Evolutionary conservation across 805 yeast genomes (phyloP).

Genomic region (Pichia cabralensis): DNA sequence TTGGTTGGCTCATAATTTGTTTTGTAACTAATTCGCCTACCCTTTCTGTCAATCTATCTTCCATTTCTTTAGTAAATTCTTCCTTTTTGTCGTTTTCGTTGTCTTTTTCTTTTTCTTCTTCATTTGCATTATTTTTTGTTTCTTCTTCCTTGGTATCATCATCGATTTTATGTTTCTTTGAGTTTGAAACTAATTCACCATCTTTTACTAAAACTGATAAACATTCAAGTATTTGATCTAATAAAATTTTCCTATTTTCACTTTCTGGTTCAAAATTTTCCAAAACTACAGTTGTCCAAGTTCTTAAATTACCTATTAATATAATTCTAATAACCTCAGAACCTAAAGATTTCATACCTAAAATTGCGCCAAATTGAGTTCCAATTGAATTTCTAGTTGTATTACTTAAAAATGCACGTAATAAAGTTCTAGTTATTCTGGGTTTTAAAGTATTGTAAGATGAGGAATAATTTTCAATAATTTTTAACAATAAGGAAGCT

Average conservation of each 20-base stretch:
- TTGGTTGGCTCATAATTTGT: conserved; percentile 35
- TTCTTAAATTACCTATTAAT: conserved; percentile 71
- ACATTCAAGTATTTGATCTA: conserved; percentile 47
- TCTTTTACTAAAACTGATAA: conserved; percentile 37
- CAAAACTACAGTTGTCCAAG: conserved; percentile 64
- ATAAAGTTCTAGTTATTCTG: conserved; percentile 82
- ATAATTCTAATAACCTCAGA: conserved; percentile 79
- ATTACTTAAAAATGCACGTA: conserved; percentile 77
- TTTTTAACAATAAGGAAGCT: conserved; percentile 68
- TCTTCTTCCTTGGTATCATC: conserved; percentile 25
- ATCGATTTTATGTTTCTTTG: conserved; percentile 10
- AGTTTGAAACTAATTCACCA: conserved; percentile 16
- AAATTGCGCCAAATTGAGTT: conserved; percentile 85
- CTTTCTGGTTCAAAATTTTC: conserved; percentile 16
- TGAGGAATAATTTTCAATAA: conserved; percentile 71
- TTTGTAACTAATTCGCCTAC: conserved; percentile 53
- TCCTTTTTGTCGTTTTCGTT: too few relatives aligned
- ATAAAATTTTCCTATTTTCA: conserved; percentile 15
- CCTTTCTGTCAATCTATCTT: conserved; percentile 39
- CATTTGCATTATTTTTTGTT: conserved; percentile 22
- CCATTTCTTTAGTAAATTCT: conserved; percentile 14
- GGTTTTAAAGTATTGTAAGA: conserved; percentile 86
- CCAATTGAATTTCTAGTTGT: conserved; percentile 68
- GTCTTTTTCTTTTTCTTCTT: conserved; percentile 12
- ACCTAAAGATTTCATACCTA: conserved; percentile 78